Evolutionary conservation across 352 stramenopile genomes (phyloP), one percentile per base, ranked within the genome.

Genomic region (Blastocystis sp.): DNA sequence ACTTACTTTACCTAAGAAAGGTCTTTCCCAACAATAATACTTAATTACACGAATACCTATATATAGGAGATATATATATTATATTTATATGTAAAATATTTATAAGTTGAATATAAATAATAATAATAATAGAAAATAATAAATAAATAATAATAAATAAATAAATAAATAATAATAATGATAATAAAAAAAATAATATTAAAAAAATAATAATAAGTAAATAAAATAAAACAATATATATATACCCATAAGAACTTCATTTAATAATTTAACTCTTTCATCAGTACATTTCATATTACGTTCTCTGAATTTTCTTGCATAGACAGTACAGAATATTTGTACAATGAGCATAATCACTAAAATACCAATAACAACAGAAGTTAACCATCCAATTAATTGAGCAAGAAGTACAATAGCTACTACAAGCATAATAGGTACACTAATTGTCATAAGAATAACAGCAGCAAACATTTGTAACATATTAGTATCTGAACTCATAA

Each of bases 11-110:
- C 75, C 78, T 2, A 72, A 72, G 67, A 93, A 90, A 27, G 83
- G 79, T 41, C 68, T 56, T 67, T 93, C 81, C 82, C 81, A 93
- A 5, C 81, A 80, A 70, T 92, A 86, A 45, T 93, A 79, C 66
- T 94, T 94, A 66, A 94, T 83, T 48, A 90, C 85, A 42, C 82
- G 75, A 66, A 93, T 91, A 25, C 74, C 73, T 19, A 67, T n/a
- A n/a, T n/a, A n/a, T n/a, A n/a, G n/a, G n/a, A n/a, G n/a, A n/a
- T n/a, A n/a, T n/a, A n/a, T n/a, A n/a, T n/a, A n/a, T n/a, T n/a
- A n/a, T n/a, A n/a, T n/a, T n/a, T n/a, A n/a, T n/a, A n/a, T n/a
- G n/a, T n/a, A n/a, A n/a, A n/a, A n/a, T n/a, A n/a, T n/a, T n/a
- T n/a, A n/a, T n/a, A n/a, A n/a, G n/a, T n/a, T n/a, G n/a, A n/a